Conservation (phyloP, 352 stramenopile species). For the Phytophthora megakarya region DNA sequence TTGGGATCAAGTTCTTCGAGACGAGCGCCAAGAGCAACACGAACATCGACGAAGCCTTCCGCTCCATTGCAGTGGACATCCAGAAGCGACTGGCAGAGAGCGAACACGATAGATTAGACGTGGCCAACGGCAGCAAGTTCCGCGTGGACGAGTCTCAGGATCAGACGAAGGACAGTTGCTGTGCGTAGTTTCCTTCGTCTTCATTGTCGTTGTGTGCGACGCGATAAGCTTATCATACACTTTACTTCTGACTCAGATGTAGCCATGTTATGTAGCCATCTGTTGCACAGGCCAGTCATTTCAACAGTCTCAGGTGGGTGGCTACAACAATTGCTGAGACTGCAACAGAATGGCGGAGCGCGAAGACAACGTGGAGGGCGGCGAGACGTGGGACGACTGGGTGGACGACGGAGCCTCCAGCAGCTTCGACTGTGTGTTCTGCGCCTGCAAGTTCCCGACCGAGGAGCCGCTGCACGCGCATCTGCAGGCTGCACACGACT, state of each 20-base stretch:
- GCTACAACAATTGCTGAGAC: no score
- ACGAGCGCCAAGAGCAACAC: slow-evolving; percentile 93
- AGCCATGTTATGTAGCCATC: slow-evolving; percentile 30
- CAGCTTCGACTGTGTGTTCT: slow-evolving; percentile 78
- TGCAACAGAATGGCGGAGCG: slow-evolving; percentile 9
- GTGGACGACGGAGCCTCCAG: slow-evolving; percentile 63
- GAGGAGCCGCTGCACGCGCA: slow-evolving; percentile 69
- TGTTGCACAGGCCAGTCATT: slow-evolving; percentile 20
- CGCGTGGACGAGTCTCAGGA: slow-evolving; percentile 84
- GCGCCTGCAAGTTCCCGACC: slow-evolving; percentile 44
- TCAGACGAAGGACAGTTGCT: slow-evolving; percentile 81
- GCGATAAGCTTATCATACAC: slow-evolving; percentile 34
- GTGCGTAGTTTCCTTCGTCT: slow-evolving; percentile 40
- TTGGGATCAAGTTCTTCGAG: slow-evolving; percentile 96
- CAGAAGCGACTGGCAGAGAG: slow-evolving; percentile 87
- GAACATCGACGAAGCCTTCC: slow-evolving; percentile 92
- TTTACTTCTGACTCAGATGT: slow-evolving; percentile 1
- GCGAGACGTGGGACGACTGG: slow-evolving; percentile 87
- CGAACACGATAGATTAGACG: slow-evolving; percentile 90
- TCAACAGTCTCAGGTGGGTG: slow-evolving; percentile 7
- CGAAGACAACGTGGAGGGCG: slow-evolving; percentile 34
- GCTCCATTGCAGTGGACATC: slow-evolving; percentile 88
- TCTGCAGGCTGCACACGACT: slow-evolving; percentile 54
- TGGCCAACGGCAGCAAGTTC: slow-evolving; percentile 86
- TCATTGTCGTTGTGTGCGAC: slow-evolving; percentile 23